Percentiles rank a stretch among this genome's conserved stretches.
Evolutionary conservation across 306 rosid genomes (phyloP).

Genomic region (Gynostemma pentaphyllum): DNA sequence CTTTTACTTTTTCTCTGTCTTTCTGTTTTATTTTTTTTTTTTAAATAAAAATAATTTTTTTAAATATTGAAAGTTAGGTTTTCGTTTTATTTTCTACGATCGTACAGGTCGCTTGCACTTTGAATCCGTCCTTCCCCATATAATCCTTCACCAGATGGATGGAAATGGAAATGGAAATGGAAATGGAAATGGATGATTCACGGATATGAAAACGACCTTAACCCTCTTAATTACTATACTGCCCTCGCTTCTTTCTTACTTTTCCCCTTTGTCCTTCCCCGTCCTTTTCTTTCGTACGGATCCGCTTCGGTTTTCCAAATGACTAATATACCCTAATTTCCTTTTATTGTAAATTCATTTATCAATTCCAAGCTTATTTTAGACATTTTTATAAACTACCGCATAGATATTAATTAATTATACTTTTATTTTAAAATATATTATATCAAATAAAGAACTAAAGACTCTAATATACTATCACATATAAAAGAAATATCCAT

Average conservation of each 20-base stretch:
- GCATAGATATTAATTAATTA: too few species aligned
- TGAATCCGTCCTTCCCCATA: slow-evolving; percentile 93
- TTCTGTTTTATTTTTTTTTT: background rate
- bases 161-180: too few species aligned
- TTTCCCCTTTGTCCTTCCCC: slow-evolving; percentile 30
- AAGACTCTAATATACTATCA: too few species aligned
- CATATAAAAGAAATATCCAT: too few species aligned
- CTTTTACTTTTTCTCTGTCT: background rate
- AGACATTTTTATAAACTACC: too few species aligned
- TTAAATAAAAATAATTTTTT: background rate
- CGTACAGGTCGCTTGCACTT: slow-evolving; percentile 68
- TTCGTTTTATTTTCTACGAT: slow-evolving; percentile 14
- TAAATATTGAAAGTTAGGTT: background rate
- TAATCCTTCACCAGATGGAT: slow-evolving; percentile 74
- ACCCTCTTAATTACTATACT: background rate
- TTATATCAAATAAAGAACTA: too few species aligned
- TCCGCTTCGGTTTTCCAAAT: rapidly evolving
- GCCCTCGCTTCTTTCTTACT: slow-evolving; percentile 6
- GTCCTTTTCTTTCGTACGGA: slow-evolving; percentile 54
- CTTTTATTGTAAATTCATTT: background rate
- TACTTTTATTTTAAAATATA: too few species aligned
- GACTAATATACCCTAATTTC: slow-evolving; percentile 16
- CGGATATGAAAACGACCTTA: slow-evolving; percentile 9
- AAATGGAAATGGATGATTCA: too few species aligned
- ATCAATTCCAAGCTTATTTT: background rate